Percentiles rank a stretch among this genome's conserved stretches.
Evolutionary conservation across 495 filamentous ascomycete genomes (phyloP).

Genomic region (Pyrenopolyporus hunteri): DNA sequence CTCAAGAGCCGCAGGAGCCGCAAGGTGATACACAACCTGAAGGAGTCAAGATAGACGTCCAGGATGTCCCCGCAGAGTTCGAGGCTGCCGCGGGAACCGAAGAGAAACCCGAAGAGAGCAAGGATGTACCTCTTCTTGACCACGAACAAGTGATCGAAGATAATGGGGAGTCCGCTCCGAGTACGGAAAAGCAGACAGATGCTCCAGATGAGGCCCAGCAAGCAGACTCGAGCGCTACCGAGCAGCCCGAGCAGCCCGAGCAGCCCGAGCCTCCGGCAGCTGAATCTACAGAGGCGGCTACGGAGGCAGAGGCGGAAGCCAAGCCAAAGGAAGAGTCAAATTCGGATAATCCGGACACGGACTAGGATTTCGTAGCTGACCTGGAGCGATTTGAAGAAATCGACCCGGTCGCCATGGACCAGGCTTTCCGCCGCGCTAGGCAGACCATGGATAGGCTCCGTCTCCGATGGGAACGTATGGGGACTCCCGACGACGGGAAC

Average conservation of each 20-base stretch:
- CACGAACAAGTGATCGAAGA: constrained; percentile 41
- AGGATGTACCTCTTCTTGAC: constrained; percentile 13
- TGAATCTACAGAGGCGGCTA: constrained; percentile 28
- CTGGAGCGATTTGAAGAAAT: constrained; percentile 29
- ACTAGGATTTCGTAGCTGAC: constrained; percentile 36
- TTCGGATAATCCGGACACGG: constrained; percentile 20
- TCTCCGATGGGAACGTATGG: neutral
- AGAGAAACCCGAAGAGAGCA: constrained; percentile 28
- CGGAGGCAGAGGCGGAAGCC: constrained; percentile 11
- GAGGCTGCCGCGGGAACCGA: constrained; percentile 24
- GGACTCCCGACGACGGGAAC: constrained; percentile 2
- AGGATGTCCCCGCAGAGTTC: constrained; percentile 37
- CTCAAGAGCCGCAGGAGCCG: constrained; percentile 10
- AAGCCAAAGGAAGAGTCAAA: constrained; percentile 22
- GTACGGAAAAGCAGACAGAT: constrained; percentile 28
- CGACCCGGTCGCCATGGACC: neutral
- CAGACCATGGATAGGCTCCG: constrained; percentile 5
- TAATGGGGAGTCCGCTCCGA: constrained; percentile 34
- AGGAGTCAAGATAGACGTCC: constrained; percentile 18
- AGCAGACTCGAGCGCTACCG: neutral
- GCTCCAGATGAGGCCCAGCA: constrained; percentile 12
- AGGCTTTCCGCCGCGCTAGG: constrained; percentile 7
- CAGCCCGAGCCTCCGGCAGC: constrained; percentile 8
- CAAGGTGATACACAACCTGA: constrained; percentile 5
- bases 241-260: constrained; percentile 8